These are phyloP conservation scores for Raddia distichophylla DNA, from an alignment of 176 grass and related monocot genomes.

Conservation along the genomic window DNA sequence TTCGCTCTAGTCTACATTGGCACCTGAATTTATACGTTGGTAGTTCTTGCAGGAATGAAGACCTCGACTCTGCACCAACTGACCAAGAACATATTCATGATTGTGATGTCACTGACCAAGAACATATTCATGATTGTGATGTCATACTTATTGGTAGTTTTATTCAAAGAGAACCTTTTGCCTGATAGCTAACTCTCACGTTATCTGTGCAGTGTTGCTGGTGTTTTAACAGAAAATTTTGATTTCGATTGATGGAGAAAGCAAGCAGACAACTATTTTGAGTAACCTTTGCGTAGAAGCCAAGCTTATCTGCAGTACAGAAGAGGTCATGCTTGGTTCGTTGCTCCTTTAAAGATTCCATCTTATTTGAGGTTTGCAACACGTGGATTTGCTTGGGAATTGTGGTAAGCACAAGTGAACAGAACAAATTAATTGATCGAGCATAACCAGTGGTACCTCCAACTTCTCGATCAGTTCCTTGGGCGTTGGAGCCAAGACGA, in stretches of 20 bases:
- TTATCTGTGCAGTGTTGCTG: background rate
- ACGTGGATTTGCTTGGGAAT: background rate
- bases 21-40: constrained; percentile 1
- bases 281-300: constrained; percentile 26
- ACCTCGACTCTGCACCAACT: background rate
- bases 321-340: constrained; percentile 13
- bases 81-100: constrained; percentile 25
- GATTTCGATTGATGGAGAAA: background rate
- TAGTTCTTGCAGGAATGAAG: constrained; percentile 8
- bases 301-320: background rate
- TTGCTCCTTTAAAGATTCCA: background rate
- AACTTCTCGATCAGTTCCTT: constrained; percentile 45
- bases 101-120: constrained; percentile 5
- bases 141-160: background rate
- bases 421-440: background rate
- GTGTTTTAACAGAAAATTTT: background rate
- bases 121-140: constrained; percentile 5
- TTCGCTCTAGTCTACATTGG: background rate
- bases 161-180: background rate
- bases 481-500: constrained; percentile 44
- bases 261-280: background rate
- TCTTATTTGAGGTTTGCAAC: background rate
- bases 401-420: background rate
- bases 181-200: background rate
- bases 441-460: constrained; percentile 14